phyloP scores from a whole-genome alignment of 1,139 yeast species.

The Petasospora fabianii region DNA sequence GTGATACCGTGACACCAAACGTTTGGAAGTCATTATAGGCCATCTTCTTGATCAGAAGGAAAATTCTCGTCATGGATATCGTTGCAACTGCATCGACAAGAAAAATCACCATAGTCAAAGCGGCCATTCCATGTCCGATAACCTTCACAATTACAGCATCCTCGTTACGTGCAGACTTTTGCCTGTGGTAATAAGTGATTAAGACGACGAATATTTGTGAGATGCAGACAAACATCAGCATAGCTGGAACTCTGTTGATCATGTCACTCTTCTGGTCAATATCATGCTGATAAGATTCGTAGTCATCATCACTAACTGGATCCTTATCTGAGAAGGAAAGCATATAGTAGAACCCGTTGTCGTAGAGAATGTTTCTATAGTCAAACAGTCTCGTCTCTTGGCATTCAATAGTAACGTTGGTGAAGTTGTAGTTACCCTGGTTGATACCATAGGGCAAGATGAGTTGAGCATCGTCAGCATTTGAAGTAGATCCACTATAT shows the following conservation, averaged over 20 bases:
- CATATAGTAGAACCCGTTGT: slow-evolving; percentile 14
- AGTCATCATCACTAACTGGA: slow-evolving; percentile 3
- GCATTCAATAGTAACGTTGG: slow-evolving; percentile 9
- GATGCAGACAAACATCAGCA: slow-evolving; percentile 8
- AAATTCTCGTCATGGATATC: slow-evolving; percentile 3
- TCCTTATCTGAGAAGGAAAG: slow-evolving; percentile 12
- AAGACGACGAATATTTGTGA: slow-evolving; percentile 3
- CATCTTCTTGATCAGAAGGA: slow-evolving; percentile 9
- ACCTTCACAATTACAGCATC: neutral
- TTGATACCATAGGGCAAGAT: slow-evolving; percentile 5
- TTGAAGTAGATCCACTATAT: neutral
- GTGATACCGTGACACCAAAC: slow-evolving; percentile 9
- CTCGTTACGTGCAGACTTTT: neutral
- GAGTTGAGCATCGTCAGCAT: slow-evolving; percentile 1
- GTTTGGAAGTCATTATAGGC: slow-evolving; percentile 7
- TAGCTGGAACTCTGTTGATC: slow-evolving; percentile 9
- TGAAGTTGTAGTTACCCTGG: slow-evolving; percentile 11
- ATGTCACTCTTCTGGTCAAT: slow-evolving; percentile 10
- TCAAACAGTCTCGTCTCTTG: slow-evolving; percentile 11
- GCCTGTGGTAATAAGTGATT: slow-evolving; percentile 1
- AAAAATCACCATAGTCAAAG: slow-evolving; percentile 7
- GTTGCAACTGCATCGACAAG: slow-evolving; percentile 7
- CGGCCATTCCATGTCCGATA: slow-evolving; percentile 6
- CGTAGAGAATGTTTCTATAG: slow-evolving; percentile 12
- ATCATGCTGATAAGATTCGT: slow-evolving; percentile 8